Evolutionary conservation across 257 asterid species (phyloP), one percentile per base, ranked within the genome.

Genomic region (Ehretia macrophylla): DNA sequence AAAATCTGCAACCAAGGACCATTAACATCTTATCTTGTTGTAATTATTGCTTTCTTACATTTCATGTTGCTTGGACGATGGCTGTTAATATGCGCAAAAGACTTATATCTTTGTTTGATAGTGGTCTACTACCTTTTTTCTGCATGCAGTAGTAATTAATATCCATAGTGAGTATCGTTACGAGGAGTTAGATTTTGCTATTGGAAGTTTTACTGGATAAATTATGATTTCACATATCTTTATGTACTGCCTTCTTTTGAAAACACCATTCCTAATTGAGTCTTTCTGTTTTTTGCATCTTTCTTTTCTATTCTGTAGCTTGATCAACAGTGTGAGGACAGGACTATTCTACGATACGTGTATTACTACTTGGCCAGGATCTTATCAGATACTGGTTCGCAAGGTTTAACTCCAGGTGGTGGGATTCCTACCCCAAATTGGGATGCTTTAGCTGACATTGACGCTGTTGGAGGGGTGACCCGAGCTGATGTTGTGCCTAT

Each of bases 381-480:
- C 67, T 83, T 93, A 42, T 89, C 96, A 23, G 99, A 93, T 71
- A 80, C 97, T 72, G 96, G 97, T 56, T 79, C 96, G 0, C 99
- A 86, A 78, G 99, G 99, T 74, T 65, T 89, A 69, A 86, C 84
- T 80, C 78, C 97, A 17, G 97, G 96, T 62, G 99, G 99, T 62
- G 99, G 99, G 69, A 93, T 93, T 64, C 99, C 99, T 60, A 93
- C 99, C 49, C 99, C 97, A 49, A 93, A 93, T 74, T 93, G 99
- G 99, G 99, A 93, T 83, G 99, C 97, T 66, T 85, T 93, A 83
- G 99, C 99, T 48, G 99, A 89, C 69, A 86, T 93, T 58, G 99
- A 89, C 72, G 94, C 95, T 38, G 81, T 63, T 77, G 99, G 97
- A 70, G 99, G 99, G 69, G 99, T 89, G 75, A 93, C 99, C 67